Conservation (phyloP, 352 stramenopile genomes). For the Globisporangium apiculatum region DNA sequence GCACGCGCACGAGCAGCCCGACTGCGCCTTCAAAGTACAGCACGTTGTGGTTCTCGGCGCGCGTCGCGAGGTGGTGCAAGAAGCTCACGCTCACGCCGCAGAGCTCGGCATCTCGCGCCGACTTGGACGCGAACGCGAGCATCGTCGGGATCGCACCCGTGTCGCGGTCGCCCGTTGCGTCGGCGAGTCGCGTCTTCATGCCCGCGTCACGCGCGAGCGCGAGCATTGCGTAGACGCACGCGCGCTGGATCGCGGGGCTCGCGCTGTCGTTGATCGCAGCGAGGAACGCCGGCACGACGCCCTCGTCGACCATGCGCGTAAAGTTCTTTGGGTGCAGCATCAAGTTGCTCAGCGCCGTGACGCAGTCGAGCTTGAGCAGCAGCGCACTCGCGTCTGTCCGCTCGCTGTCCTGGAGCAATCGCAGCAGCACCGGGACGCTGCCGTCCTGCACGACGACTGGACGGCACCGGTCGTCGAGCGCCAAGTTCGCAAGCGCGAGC, state of each 20-base stretch:
- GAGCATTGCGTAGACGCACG: slow-evolving; percentile 75
- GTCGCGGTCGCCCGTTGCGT: slow-evolving; percentile 25
- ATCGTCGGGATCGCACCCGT: slow-evolving; percentile 60
- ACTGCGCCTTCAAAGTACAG: slow-evolving; percentile 63
- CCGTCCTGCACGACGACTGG: slow-evolving; percentile 54
- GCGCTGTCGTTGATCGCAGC: slow-evolving; percentile 39
- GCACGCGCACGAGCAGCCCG: slow-evolving; percentile 42
- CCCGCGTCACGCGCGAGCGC: slow-evolving; percentile 55
- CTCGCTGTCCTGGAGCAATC: slow-evolving; percentile 25
- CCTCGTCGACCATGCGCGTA: slow-evolving; percentile 62
- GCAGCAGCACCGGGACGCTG: slow-evolving; percentile 44
- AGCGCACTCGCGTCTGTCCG: slow-evolving; percentile 17
- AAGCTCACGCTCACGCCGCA: slow-evolving; percentile 63
- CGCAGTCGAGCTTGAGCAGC: slow-evolving; percentile 71
- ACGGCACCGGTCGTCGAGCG: slow-evolving; percentile 66
- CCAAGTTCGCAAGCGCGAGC: slow-evolving; percentile 64
- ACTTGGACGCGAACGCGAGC: slow-evolving; percentile 53
- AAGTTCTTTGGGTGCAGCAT: slow-evolving; percentile 82
- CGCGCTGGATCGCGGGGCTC: slow-evolving; percentile 65
- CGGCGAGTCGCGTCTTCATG: slow-evolving; percentile 66
- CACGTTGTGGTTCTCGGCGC: slow-evolving; percentile 47
- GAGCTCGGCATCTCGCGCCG: slow-evolving; percentile 47
- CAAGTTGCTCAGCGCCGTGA: slow-evolving; percentile 74
- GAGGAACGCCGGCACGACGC: slow-evolving; percentile 63
- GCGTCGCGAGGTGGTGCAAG: slow-evolving; percentile 63